Percentiles rank a stretch among this genome's conserved stretches.
Evolutionary conservation across 257 asterid species (phyloP).

Genomic region (Salvia miltiorrhiza): DNA sequence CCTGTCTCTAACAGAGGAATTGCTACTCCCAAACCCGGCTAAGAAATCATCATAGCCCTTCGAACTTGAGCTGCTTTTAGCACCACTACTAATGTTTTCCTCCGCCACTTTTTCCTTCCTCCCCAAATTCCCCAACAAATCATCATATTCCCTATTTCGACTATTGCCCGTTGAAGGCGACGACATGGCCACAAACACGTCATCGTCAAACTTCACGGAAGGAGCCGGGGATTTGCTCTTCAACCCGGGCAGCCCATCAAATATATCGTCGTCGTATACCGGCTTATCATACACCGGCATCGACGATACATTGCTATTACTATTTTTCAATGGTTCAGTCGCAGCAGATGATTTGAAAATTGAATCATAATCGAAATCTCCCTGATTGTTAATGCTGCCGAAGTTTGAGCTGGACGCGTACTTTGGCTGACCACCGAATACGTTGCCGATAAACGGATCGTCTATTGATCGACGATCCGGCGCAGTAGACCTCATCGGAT

Average conservation of each 20-base stretch:
- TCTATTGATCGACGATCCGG: constrained; percentile 61
- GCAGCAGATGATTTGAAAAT: constrained; percentile 41
- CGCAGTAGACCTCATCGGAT: constrained; percentile 83
- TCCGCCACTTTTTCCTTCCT: constrained; percentile 44
- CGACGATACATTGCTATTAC: constrained; percentile 31
- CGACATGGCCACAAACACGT: constrained; percentile 55
- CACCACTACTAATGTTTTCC: constrained; percentile 31
- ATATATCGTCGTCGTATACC: constrained; percentile 89
- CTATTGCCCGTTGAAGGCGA: constrained; percentile 36
- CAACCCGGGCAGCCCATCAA: constrained; percentile 88
- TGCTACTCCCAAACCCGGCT: constrained; percentile 62
- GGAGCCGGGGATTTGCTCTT: constrained; percentile 62
- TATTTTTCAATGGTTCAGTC: constrained; percentile 25
- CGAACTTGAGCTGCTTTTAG: constrained; percentile 43
- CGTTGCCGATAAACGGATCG: constrained; percentile 66
- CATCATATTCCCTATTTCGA: constrained; percentile 49
- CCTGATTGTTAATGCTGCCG: constrained; percentile 23
- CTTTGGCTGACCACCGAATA: constrained; percentile 76
- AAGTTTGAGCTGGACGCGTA: constrained; percentile 38
- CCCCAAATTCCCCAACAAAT: constrained; percentile 59
- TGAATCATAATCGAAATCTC: constrained; percentile 67
- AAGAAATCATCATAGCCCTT: constrained; percentile 72
- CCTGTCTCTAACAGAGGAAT: constrained; percentile 59
- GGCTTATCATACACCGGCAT: constrained; percentile 93
- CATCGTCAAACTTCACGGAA: constrained; percentile 51